Base-by-base conservation (phyloP, 108 stramenopile species). In the Stephanodiscus minutulus region DNA sequence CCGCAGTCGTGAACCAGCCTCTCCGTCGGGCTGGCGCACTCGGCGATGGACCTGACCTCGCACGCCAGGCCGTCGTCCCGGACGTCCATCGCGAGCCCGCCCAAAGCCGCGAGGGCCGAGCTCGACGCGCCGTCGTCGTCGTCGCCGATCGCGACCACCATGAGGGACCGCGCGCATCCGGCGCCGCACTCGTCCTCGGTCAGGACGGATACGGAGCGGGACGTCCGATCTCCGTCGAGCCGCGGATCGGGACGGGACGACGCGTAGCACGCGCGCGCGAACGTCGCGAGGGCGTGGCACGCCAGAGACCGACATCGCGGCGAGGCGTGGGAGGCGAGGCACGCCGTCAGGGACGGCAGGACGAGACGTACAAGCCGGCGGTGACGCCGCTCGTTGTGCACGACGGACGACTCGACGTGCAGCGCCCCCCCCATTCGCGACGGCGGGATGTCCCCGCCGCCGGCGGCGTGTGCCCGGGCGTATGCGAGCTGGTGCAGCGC, bases 161-260 rank as follows among this genome's bases (percentile, higher is more conserved):
- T 49, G 9, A 93, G 73, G 2, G 87, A 73, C 49, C 78, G 70
- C 3, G 92, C 84, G n/a, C 83, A 79, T 22, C 83, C 89, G 8
- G 74, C 84, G 15, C 87, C 88, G 4, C 86, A 73, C 65, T 86
- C 85, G 69, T 91, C 90, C 70, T 88, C 85, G 37, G 88, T 62
- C 20, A 73, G 77, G 4, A 63, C 65, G 8, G 59, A 58, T 15
- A 74, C 61, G 54, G 66, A 87, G 25, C 48, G 66, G 21, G 50
- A 68, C 7, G 46, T 82, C 15, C 85, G 66, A 3, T 77, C 47
- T 3, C 29, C 55, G 24, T 81, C 73, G 44, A 88, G 31, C 17
- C 62, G 68, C 5, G 84, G 77, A 21, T 86, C 84, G 50, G 74
- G 77, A 15, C 84, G 69, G 25, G 85, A 44, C 47, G 73, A 56